These are phyloP conservation scores for Sophora flavescens DNA, from an alignment of 306 rosid genomes.

Conservation along the genomic window DNA sequence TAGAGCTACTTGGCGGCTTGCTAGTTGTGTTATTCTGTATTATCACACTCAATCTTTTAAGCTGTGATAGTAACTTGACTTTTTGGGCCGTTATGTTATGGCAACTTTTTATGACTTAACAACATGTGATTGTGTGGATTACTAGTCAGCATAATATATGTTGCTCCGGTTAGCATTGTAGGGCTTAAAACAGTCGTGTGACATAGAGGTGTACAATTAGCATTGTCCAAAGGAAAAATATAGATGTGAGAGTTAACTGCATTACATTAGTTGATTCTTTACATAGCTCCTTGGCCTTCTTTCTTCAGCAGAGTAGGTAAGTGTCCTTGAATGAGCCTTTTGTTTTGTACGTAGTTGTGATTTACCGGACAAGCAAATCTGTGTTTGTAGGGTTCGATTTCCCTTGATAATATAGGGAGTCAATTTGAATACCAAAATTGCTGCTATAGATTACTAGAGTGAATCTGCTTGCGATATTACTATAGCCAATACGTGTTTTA, in stretches of 20 bases:
- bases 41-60: background rate
- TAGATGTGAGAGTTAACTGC: background rate
- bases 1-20: background rate
- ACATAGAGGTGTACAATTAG: too few relatives aligned
- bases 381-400: slow-evolving; percentile 14
- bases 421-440: slow-evolving; percentile 17
- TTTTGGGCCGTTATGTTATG: background rate
- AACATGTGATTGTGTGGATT: background rate
- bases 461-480: too few relatives aligned
- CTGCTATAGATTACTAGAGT: slow-evolving; percentile 17
- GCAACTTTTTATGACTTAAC: background rate
- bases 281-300: slow-evolving; percentile 1
- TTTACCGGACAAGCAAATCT: slow-evolving; percentile 2
- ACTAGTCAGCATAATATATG: background rate
- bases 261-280: background rate
- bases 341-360: slow-evolving; percentile 8
- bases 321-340: slow-evolving; percentile 19
- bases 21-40: slow-evolving; percentile 14
- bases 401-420: background rate
- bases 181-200: slow-evolving; percentile 5
- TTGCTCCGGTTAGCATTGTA: background rate
- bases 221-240: too few relatives aligned
- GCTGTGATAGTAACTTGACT: background rate
- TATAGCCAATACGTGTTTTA: too few relatives aligned
- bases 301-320: background rate